Conservation (phyloP, 2,329 filamentous ascomycete species). For the Fusarium sp. region DNA sequence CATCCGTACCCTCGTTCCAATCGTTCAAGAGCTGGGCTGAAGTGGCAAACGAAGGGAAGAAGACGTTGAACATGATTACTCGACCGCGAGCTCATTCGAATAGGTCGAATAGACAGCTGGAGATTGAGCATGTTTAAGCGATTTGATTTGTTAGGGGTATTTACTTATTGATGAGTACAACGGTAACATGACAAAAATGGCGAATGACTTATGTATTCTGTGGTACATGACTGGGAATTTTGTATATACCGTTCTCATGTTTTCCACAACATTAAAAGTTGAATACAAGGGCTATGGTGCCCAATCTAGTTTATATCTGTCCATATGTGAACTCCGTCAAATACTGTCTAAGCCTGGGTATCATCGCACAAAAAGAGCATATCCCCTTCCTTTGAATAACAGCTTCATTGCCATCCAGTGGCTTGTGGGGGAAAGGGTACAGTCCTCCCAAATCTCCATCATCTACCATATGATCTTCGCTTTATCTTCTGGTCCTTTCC, state of each 20-base stretch:
- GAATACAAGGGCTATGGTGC: conserved; percentile 16
- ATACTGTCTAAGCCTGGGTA: conserved; percentile 20
- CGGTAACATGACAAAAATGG: conserved; percentile 2
- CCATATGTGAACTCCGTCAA: conserved; percentile 14
- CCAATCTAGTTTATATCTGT: neutral
- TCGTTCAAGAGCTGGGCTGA: conserved; percentile 59
- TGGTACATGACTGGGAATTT: conserved; percentile 1
- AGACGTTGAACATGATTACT: conserved; percentile 14
- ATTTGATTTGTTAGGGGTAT: neutral
- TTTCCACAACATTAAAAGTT: conserved; percentile 21
- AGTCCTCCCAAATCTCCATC: neutral
- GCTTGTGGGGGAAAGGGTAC: neutral
- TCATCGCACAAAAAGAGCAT: conserved; percentile 7
- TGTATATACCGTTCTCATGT: conserved; percentile 19
- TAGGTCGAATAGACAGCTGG: conserved; percentile 34
- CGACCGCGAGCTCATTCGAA: conserved; percentile 41
- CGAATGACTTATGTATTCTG: neutral
- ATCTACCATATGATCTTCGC: neutral
- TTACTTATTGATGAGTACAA: neutral
- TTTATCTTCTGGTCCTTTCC: neutral
- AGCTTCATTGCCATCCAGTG: neutral
- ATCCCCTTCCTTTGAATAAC: neutral
- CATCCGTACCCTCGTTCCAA: conserved; percentile 52
- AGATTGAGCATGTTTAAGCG: conserved; percentile 11
- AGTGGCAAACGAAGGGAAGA: conserved; percentile 52